These are phyloP conservation scores for Alternaria rosae DNA, from an alignment of 2,329 filamentous ascomycete species.

Conservation along the genomic window DNA sequence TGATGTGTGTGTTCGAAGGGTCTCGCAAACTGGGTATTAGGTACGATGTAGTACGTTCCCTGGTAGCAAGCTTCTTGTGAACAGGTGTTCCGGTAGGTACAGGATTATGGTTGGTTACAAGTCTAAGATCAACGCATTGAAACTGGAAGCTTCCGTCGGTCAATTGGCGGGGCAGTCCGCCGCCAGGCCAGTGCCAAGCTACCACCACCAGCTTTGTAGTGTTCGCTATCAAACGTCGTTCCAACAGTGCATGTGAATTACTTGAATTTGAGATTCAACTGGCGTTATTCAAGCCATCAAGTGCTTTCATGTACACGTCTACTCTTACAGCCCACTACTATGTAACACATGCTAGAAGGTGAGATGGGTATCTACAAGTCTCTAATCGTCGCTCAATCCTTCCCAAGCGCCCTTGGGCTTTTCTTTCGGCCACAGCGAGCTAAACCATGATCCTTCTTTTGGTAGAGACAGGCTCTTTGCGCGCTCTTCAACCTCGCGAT, in stretches of 20 bases:
- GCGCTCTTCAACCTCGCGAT: conserved; percentile 72
- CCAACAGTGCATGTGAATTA: not conserved
- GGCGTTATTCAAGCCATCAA: conserved; percentile 25
- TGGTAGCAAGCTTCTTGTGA: not conserved
- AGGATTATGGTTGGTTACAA: conserved; percentile 6
- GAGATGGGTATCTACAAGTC: conserved; percentile 25
- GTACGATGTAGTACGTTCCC: not conserved
- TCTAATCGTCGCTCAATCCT: conserved; percentile 39
- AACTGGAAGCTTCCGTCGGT: conserved; percentile 38
- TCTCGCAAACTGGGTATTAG: conserved; percentile 6
- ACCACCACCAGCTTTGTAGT: not conserved
- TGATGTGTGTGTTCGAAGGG: conserved; percentile 6
- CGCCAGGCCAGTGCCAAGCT: conserved; percentile 19
- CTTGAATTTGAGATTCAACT: not conserved
- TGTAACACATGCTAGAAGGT: conserved; percentile 30
- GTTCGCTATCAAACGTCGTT: not conserved
- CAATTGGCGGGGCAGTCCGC: conserved; percentile 24
- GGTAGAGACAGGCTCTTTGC: conserved; percentile 51
- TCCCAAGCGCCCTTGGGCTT: conserved; percentile 46
- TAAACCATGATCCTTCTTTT: conserved; percentile 38
- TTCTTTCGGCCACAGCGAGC: conserved; percentile 41
- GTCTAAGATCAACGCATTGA: conserved; percentile 12
- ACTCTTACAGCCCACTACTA: conserved; percentile 35
- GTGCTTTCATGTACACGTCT: conserved; percentile 37
- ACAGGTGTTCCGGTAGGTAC: conserved; percentile 5